These are phyloP conservation scores for Apostasia ramifera DNA, from an alignment of 106 monocot genomes.

Conservation along the genomic window DNA sequence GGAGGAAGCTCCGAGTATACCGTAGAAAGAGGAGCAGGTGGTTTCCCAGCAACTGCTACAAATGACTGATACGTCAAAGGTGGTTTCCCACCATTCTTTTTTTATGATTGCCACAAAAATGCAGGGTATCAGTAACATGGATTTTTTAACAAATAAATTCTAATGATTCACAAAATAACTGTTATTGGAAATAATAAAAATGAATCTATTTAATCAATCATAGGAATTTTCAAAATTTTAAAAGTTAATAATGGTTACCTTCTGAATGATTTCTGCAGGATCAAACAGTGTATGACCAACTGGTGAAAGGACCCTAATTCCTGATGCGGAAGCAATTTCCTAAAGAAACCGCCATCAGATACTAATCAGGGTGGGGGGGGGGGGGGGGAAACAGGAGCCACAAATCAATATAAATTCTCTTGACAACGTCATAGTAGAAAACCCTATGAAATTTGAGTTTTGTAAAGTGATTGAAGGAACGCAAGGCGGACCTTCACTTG, in stretches of 20 bases:
- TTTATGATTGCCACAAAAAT: neutral
- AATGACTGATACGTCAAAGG: constrained; percentile 89
- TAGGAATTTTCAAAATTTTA: neutral
- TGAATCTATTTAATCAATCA: too few species aligned
- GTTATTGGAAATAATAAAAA: too few species aligned
- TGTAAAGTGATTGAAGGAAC: neutral
- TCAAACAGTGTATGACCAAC: constrained; percentile 82
- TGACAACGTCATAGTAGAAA: neutral
- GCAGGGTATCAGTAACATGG: neutral
- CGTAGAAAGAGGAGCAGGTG: constrained; percentile 34
- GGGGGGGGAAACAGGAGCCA: neutral
- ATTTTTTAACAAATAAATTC: too few species aligned
- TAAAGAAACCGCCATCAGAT: constrained; percentile 7
- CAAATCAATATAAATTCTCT: neutral
- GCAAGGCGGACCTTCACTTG: constrained; percentile 37
- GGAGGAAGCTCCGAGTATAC: constrained; percentile 61
- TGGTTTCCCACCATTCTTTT: constrained; percentile 72
- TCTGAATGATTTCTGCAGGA: constrained; percentile 54
- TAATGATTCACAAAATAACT: too few species aligned
- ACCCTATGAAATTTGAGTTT: too few species aligned
- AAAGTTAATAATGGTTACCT: constrained; percentile 25
- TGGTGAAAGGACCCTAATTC: constrained; percentile 68
- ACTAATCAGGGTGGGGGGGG: neutral
- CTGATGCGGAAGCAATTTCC: constrained; percentile 59
- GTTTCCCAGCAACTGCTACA: constrained; percentile 58